Conservation (phyloP, 2,329 filamentous ascomycete species). For the Balansia obtecta region DNA sequence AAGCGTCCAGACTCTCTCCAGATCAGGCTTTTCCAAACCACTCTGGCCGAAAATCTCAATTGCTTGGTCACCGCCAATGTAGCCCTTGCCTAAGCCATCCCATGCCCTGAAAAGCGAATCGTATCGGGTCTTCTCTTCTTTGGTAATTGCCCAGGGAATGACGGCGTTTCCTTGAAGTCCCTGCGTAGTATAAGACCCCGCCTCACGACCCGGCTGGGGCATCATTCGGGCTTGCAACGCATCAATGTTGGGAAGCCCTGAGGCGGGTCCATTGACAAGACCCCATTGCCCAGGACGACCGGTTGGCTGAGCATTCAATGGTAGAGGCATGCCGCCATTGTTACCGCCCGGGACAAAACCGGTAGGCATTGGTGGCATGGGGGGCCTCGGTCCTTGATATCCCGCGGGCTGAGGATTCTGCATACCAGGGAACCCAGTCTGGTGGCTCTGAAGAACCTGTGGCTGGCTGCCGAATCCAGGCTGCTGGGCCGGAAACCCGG, state of each 20-base stretch:
- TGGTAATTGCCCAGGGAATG: conserved; percentile 96
- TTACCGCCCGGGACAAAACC: conserved; percentile 38
- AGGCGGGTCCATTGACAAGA: conserved; percentile 86
- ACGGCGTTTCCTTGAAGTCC: conserved; percentile 88
- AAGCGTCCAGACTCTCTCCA: conserved; percentile 90
- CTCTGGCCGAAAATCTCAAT: conserved; percentile 97
- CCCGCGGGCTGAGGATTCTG: conserved; percentile 63
- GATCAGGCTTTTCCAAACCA: conserved; percentile 77
- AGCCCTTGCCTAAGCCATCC: conserved; percentile 90
- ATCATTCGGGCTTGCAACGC: conserved; percentile 89
- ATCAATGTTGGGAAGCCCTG: conserved; percentile 86
- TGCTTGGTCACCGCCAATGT: conserved; percentile 80
- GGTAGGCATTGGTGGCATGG: conserved; percentile 71
- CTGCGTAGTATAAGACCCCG: conserved; percentile 67
- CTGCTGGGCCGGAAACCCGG: conserved; percentile 49
- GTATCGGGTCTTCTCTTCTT: conserved; percentile 95
- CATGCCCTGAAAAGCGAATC: conserved; percentile 90
- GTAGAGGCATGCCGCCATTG: conserved; percentile 47
- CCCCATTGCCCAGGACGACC: conserved; percentile 93
- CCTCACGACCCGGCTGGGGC: conserved; percentile 87
- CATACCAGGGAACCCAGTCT: conserved; percentile 56
- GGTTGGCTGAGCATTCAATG: conserved; percentile 85
- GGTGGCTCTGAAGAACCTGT: conserved; percentile 51
- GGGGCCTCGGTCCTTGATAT: conserved; percentile 74
- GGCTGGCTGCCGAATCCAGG: conserved; percentile 44